Evolutionary conservation across 2,329 filamentous ascomycete genomes (phyloP).

Genomic region (Exophiala viscosa): DNA sequence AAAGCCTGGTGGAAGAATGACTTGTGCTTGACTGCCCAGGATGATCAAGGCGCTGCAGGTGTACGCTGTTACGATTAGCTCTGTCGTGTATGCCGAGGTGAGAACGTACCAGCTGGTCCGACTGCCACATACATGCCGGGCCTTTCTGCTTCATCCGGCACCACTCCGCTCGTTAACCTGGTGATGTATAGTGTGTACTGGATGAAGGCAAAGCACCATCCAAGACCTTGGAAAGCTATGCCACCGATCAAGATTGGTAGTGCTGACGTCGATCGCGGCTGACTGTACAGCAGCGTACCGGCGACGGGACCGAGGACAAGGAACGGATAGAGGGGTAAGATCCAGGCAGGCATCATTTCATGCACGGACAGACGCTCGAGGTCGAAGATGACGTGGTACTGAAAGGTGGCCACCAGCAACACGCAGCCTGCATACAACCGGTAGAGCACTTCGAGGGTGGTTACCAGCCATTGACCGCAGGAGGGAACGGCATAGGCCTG

Average conservation of each 20-base stretch:
- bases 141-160: conserved; percentile 60
- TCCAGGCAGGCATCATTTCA: conserved; percentile 70
- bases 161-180: conserved; percentile 62
- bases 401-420: conserved; percentile 57
- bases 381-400: conserved; percentile 66
- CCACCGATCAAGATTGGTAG: conserved; percentile 63
- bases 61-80: conserved; percentile 1
- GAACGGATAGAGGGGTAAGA: conserved; percentile 68
- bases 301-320: conserved; percentile 71
- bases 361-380: conserved; percentile 56
- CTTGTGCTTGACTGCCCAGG: conserved; percentile 5
- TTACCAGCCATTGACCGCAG: conserved; percentile 52
- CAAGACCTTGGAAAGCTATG: conserved; percentile 65
- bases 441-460: conserved; percentile 60
- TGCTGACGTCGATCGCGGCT: conserved; percentile 51
- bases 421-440: conserved; percentile 64
- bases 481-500: conserved; percentile 62
- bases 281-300: conserved; percentile 59
- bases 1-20: conserved; percentile 4
- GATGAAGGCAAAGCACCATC: conserved; percentile 63
- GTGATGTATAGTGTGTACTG: conserved; percentile 71
- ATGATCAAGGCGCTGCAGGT: conserved; percentile 1
- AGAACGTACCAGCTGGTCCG: conserved; percentile 47
- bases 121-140: conserved; percentile 71
- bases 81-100: background rate